A percentile compares a stretch with the other conserved stretches of the same genome.
Evolutionary conservation across 1,284 basidiomycete species (phyloP).

Genomic region (Moniliella sp.): DNA sequence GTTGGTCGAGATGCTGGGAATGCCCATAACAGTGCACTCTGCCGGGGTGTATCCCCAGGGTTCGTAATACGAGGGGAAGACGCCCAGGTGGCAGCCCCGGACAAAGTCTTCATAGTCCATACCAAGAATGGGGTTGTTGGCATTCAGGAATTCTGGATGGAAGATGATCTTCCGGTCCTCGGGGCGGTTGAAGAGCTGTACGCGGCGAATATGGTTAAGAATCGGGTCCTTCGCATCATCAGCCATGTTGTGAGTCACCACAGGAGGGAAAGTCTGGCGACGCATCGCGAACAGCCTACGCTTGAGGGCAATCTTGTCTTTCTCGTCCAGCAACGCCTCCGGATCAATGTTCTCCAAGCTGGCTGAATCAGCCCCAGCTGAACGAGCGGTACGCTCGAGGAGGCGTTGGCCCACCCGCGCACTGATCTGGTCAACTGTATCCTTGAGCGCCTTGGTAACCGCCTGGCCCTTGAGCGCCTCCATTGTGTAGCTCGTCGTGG

Average conservation of each 20-base stretch:
- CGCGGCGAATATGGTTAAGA: constrained; percentile 74
- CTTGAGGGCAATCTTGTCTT: constrained; percentile 87
- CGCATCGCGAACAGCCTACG: constrained; percentile 86
- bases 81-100: constrained; percentile 83
- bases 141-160: constrained; percentile 93
- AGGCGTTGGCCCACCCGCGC: constrained; percentile 69
- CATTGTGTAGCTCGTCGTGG: constrained; percentile 85
- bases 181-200: constrained; percentile 67
- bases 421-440: constrained; percentile 76
- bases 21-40: constrained; percentile 62
- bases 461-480: constrained; percentile 95
- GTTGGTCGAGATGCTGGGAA: constrained; percentile 88
- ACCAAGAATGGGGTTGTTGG: constrained; percentile 86
- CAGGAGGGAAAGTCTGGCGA: constrained; percentile 70
- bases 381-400: constrained; percentile 78
- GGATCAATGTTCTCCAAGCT: constrained; percentile 19
- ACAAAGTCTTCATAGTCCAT: constrained; percentile 98
- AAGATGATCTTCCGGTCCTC: constrained; percentile 79
- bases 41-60: constrained; percentile 62
- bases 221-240: constrained; percentile 81
- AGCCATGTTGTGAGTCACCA: constrained; percentile 92
- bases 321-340: constrained; percentile 52
- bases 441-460: constrained; percentile 80
- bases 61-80: constrained; percentile 84
- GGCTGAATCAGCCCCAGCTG: constrained; percentile 49